These are phyloP conservation scores for Ailanthus altissimus DNA, from an alignment of 345 rosid genomes.

Conservation along the genomic window DNA sequence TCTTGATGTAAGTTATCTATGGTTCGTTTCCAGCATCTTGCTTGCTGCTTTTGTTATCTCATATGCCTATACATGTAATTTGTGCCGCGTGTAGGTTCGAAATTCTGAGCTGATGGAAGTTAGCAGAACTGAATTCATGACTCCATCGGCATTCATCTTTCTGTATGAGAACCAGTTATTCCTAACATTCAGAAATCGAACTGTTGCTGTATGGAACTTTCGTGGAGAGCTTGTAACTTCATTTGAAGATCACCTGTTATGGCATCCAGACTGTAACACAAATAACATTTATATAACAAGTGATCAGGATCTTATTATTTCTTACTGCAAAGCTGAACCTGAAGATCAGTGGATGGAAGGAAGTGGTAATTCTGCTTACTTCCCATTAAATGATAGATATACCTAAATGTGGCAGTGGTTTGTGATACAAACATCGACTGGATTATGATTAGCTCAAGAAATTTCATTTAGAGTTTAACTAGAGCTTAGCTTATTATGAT, in stretches of 20 bases:
- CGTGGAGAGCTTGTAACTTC: slow-evolving; percentile 97
- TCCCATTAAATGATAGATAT: slow-evolving; percentile 7
- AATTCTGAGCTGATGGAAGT: slow-evolving; percentile 85
- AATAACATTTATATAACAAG: slow-evolving; percentile 95
- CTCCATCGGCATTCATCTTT: slow-evolving; percentile 95
- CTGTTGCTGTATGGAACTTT: slow-evolving; percentile 93
- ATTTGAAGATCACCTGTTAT: slow-evolving; percentile 91
- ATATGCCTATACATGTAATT: not conserved
- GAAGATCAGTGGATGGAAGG: slow-evolving; percentile 93
- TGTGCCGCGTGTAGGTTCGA: slow-evolving; percentile 55
- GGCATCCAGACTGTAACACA: slow-evolving; percentile 98
- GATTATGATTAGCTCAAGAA: not conserved
- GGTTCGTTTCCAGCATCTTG: not conserved
- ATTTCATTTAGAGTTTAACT: not conserved
- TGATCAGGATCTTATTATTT: slow-evolving; percentile 96
- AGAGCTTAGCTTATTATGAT: not conserved
- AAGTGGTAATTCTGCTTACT: slow-evolving; percentile 50
- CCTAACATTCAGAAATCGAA: slow-evolving; percentile 83
- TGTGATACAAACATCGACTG: not conserved
- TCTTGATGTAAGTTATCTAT: slow-evolving; percentile 69
- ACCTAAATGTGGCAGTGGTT: not conserved
- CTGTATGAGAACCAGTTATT: slow-evolving; percentile 94
- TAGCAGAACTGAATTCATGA: slow-evolving; percentile 73
- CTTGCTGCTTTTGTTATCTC: slow-evolving; percentile 8
- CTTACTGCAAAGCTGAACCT: slow-evolving; percentile 93